Evolutionary conservation across 495 filamentous ascomycete genomes (phyloP), one percentile per base, ranked within the genome.

Genomic region (Neurospora sp.): DNA sequence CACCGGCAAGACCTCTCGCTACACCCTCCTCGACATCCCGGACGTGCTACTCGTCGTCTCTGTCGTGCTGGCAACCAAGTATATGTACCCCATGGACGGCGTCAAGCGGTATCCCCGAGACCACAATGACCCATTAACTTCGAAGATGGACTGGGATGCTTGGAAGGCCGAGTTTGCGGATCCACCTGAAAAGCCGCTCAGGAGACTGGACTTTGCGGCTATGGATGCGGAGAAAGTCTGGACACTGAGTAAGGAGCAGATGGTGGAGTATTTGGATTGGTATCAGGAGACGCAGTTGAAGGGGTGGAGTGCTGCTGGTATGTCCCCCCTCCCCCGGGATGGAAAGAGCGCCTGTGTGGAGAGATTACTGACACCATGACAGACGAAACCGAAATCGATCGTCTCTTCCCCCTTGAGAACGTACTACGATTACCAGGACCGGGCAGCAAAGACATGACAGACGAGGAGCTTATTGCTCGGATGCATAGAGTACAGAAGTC

Each of bases 241-340:
- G 73, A 78, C 80, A 4, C 91, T 98, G 91, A 86, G 82, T 1
- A 84, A 86, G 21, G 78, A 84, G 11, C 88, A 96, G 73, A 79
- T 98, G 71, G 91, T 96, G 74, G 87, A 92, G 70, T 97, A 97
- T 73, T 85, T 99, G 85, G 89, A 94, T 79, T 98, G 93, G 92
- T 97, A 93, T 77, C 91, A 95, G 78, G 86, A 88, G 75, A 93
- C 84, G 38, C 96, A 90, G 88, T 78, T 92, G 71, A 82, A 87
- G 21, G 76, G 11, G 7, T 66, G 77, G 15, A 79, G 83, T 24
- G 78, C 80, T 7, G 83, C 82, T 75, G 82, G 86, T 88, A 79
- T 71, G 77, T 72, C 39, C 13, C 15, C 2, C 9, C 9, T 39
- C 5, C 4, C 38, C 37, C 37, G 37, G 3, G 11, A 38, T 7